phyloP scores from a whole-genome alignment of 306 rosid genomes.

The Potentilla sterilis region DNA sequence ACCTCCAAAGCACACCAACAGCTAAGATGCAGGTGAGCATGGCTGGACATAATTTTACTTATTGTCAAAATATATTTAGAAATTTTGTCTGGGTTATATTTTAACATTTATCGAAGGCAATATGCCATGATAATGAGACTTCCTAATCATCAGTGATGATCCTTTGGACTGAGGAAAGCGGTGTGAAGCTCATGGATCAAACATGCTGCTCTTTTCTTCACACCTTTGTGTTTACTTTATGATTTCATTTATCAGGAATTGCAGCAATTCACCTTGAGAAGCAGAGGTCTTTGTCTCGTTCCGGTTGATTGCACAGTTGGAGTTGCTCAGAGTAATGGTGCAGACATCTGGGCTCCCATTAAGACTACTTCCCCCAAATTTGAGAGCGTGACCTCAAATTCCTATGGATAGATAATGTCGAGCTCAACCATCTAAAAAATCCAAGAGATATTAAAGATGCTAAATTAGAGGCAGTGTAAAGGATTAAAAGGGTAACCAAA shows the following conservation, averaged over 20 bases:
- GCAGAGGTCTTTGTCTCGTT: slow-evolving; percentile 82
- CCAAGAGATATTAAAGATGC: slow-evolving; percentile 30
- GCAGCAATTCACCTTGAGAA: slow-evolving; percentile 70
- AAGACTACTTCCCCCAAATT: slow-evolving; percentile 60
- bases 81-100: neutral
- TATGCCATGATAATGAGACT: neutral
- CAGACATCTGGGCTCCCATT: slow-evolving; percentile 97
- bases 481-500: neutral
- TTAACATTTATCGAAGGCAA: neutral
- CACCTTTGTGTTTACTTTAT: neutral
- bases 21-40: slow-evolving; percentile 63
- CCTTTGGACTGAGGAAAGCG: neutral
- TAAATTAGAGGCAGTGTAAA: slow-evolving; percentile 15
- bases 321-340: slow-evolving; percentile 89
- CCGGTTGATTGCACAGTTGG: slow-evolving; percentile 75
- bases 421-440: slow-evolving; percentile 15
- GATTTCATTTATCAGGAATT: slow-evolving; percentile 45
- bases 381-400: slow-evolving; percentile 45
- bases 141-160: slow-evolving; percentile 16
- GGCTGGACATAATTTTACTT: neutral
- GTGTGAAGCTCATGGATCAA: neutral
- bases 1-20: slow-evolving; percentile 58
- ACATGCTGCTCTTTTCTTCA: neutral
- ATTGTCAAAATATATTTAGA: neutral
- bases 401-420: slow-evolving; percentile 37